Base-by-base conservation (phyloP, 306 rosid species). In the Clitoria ternatea region DNA sequence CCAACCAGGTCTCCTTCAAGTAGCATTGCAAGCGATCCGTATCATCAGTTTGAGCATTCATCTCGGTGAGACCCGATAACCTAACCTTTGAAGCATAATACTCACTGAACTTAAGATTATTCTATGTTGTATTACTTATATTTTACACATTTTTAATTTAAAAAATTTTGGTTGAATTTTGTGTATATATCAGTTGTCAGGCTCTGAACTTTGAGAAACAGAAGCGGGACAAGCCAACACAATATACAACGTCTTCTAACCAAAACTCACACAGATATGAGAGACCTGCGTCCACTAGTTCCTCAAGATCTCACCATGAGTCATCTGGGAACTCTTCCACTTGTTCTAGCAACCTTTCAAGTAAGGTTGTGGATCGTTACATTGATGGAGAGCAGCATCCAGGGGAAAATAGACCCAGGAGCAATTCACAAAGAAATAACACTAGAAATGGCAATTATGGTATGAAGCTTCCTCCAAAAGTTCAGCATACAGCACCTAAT, bases 321-420 rank as follows among this genome's bases (percentile, higher is more conserved):
- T 88, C 86, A 22, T 89, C 97, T 26, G 92, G 90, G 50, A 87
- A 77, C 87, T 87, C 95, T 53, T 87, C 99, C 69, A 84, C 84
- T 43, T 63, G 83, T 70, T 91, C 95, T 47, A 87, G 96, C 84
- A 85, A 80, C 79, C 54, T 78, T 61, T 88, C 97, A 2, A 77
- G 86, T 68, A 89, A 80, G 70, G 43, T 87, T 66, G 70, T 91
- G 65, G 97, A 91, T 75, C 95, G 97, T 69, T 94, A 80, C 70
- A 91, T 94, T 57, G 99, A 90, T 37, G 97, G 96, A 66, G 99
- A 94, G 77, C 97, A 86, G 82, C 91, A 82, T 65, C 85, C 83
- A 67, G 92, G 78, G 73, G 79, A 71, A 39, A 77, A 70, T 65
- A 84, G 72, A 62, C 56, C 79, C 14, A 73, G 79, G 70, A 83